Evolutionary conservation across 1,139 yeast genomes (phyloP), one percentile per base, ranked within the genome.

Genomic region (Candida sanyaensis): DNA sequence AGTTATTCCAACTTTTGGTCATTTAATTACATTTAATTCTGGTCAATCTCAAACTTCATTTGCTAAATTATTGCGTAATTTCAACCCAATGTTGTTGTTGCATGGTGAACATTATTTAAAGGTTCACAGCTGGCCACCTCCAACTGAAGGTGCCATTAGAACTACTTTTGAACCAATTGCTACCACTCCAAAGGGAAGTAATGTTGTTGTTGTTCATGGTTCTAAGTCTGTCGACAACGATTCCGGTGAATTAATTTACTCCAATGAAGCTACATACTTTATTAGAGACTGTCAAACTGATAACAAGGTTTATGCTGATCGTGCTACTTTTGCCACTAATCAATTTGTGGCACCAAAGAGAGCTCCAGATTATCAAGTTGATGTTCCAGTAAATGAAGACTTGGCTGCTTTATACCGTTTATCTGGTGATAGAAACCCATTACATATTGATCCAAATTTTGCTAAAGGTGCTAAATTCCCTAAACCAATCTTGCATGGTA

Each of bases 61-160:
- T 63, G 72, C 78, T 52, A 73, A 73, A 50, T 69, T 85, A 48
- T 84, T 89, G 60, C 87, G 85, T 55, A 85, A 89, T 71, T 92
- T 89, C 77, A 89, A 89, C 72, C 96, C 96, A 57, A 82, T 87
- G 84, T 78, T 86, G 71, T 78, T 93, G 64, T 78, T 93, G 60
- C 98, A 93, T 66, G 99, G 99, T 54, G 99, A 93, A 71, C 98
- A 93, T 67, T 93, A 88, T 68, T 76, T 92, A 59, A 92, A 84
- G 69, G 71, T 93, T 55, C 80, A 80, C 58, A 83, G 86, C 66
- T 84, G 80, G 77, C 96, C 96, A 55, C 76, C 93, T 50, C 96
- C 97, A 55, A 81, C 88, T 5, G 83, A 80, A 50, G 93, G 84
- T 10, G 66, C 71, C 2, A 66, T 91, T 45, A 78, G 70, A 53